Evolutionary conservation across 179 eudicot genomes (phyloP), one percentile per base, ranked within the genome.

Genomic region (Drosera spatulata): DNA sequence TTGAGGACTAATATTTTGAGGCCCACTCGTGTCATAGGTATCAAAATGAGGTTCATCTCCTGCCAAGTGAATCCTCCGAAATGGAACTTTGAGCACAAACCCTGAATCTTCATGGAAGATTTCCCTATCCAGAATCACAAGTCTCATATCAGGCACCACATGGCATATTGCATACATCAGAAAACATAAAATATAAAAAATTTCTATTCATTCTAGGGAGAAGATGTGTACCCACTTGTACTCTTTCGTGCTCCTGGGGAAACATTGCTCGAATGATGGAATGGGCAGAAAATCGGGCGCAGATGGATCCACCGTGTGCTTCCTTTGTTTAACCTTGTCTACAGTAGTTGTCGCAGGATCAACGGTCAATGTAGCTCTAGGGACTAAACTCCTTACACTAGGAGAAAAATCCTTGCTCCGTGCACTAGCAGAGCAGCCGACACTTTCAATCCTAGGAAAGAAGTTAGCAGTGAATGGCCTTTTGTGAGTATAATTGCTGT

Each of bases 1-100:
- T n/a, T 59, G 70, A 10, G 99, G 99, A 71, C 77, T 86, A 61
- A 93, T 84, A 68, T 89, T 68, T 68, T 89, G 99, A 6, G 99
- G 99, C 41, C 99, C 99, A 64, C 99, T 93, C 58, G 96, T 93
- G 72, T 93, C 96, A 64, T 93, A 93, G 54, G 85, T 79, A 72
- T 93, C 99, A 65, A 93, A 93, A 76, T 93, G 84, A 9, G 90
- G 85, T 44, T 86, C 95, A 62, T 84, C 99, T 2, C 99, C 99
- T 53, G 93, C 62, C 3, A 93, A 75, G 69, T 93, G 99, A 69
- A 93, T 79, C 59, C 99, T 82, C 56, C 99, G 75, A 70, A 86
- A 93, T 41, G 99, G 99, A 65, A 89, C 95, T 60, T 73, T 90
- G 63, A 93, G 95, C 64, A 93, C 80, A 71, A 78, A 80, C 52